phyloP scores from a whole-genome alignment of 2,329 filamentous ascomycete genomes.

The Pyricularia pennisetigena region DNA sequence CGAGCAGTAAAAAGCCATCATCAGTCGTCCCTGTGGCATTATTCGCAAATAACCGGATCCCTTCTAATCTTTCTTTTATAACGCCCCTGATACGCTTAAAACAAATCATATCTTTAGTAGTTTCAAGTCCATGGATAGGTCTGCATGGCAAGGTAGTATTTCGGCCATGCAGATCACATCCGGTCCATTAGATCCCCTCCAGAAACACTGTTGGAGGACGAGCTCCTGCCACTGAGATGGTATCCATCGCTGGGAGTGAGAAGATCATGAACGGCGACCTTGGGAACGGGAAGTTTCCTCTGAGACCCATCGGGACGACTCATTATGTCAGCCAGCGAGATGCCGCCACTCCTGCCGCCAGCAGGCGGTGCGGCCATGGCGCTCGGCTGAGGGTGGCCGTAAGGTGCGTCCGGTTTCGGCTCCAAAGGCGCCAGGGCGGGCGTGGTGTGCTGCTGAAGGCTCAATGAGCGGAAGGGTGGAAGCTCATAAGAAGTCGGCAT shows the following conservation, averaged over 20 bases:
- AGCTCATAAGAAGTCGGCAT: slow-evolving; percentile 58
- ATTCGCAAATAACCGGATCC: background rate
- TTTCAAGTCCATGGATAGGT: background rate
- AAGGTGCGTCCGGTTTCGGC: slow-evolving; percentile 38
- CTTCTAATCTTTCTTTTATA: background rate
- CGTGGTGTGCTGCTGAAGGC: slow-evolving; percentile 40
- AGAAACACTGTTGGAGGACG: slow-evolving; percentile 66
- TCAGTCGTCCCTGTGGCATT: background rate
- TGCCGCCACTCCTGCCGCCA: slow-evolving; percentile 50
- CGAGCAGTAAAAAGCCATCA: background rate
- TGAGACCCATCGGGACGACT: slow-evolving; percentile 78
- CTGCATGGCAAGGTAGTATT: background rate
- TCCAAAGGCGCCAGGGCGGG: slow-evolving; percentile 50
- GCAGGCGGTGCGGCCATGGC: slow-evolving; percentile 36
- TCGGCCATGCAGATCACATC: background rate
- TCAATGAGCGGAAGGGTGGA: slow-evolving; percentile 66
- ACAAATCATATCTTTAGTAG: background rate
- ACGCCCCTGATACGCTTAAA: background rate
- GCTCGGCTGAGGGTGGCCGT: slow-evolving; percentile 12
- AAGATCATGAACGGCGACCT: slow-evolving; percentile 79
- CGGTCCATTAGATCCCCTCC: slow-evolving; percentile 47
- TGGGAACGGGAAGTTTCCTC: slow-evolving; percentile 76
- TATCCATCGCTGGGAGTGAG: slow-evolving; percentile 57
- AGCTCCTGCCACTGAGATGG: slow-evolving; percentile 61
- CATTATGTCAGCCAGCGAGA: slow-evolving; percentile 88